phyloP scores from a whole-genome alignment of 2,329 filamentous ascomycete species.

The Ophiostoma australiae region DNA sequence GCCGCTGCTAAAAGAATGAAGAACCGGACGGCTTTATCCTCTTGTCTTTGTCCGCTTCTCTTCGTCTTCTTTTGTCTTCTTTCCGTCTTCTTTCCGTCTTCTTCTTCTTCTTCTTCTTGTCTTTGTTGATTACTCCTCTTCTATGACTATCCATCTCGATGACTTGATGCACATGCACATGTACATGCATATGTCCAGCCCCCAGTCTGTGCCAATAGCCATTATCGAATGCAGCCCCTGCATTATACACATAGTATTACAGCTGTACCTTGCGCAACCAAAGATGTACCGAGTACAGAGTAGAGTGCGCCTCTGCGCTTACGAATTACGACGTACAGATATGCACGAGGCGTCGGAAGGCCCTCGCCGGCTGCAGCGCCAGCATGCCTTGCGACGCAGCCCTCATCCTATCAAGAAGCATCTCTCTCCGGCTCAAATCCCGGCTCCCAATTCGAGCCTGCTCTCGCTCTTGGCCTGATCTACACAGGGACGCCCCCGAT shows the following conservation, averaged over 20 bases:
- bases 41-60: background rate
- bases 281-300: background rate
- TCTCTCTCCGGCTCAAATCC: background rate
- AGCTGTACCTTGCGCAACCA: background rate
- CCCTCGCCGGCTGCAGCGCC: background rate
- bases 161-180: background rate
- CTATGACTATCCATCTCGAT: background rate
- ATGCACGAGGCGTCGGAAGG: background rate
- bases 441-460: background rate
- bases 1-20: conserved; percentile 7
- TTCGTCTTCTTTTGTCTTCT: background rate
- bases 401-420: background rate
- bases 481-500: background rate
- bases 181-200: no score
- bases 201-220: background rate
- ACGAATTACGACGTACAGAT: background rate
- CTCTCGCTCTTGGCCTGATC: background rate
- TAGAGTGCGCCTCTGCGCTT: background rate
- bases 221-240: conserved; percentile 3
- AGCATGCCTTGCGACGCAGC: background rate
- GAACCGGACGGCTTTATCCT: background rate
- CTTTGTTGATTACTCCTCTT: background rate
- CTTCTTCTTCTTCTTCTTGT: background rate
- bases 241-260: background rate
- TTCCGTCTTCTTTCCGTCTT: background rate